Base-by-base conservation (phyloP, 805 yeast genomes). In the Saturnispora bothae region DNA sequence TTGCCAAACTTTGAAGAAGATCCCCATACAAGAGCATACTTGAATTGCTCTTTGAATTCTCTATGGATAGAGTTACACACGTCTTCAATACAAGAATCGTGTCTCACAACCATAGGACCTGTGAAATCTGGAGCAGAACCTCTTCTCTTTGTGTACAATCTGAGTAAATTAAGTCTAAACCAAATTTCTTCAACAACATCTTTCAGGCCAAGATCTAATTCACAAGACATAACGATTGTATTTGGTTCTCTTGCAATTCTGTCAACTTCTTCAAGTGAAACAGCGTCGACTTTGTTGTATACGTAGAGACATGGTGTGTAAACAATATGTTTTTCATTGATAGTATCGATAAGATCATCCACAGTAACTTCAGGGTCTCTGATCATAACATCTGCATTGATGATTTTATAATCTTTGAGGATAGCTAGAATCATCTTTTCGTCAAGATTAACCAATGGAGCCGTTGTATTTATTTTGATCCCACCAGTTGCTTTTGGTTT, bases 11-110 rank as follows among this genome's bases (percentile, higher is more conserved):
- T 92, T 5, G 96, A 82, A 33, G 94, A 79, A 1, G 88, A 76
- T 0, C 98, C 98, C 96, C 97, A 89, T 5, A 89, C 96, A 52
- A 86, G 61, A 1, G 97, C 97, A 56, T 88, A 86, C 57, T 86
- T 84, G 68, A 92, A 89, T 52, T 82, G 84, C 46, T 81, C 78
- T 53, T 86, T 88, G 68, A 89, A 82, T 51, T 88, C 96, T 49
- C 94, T 73, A 57, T 89, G 97, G 45, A 89, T 80, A 10, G 92
- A 71, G 54, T 89, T 88, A 64, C 98, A 89, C 21, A 89, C 84
- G 47, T 78, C 85, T 47, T 80, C 89, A 38, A 89, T 74, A 2
- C 92, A 68, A 5, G 94, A 79, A 39, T 77, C 71, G 40, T 68
- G 70, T 49, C 97, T 69, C 12, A 92, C 94, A 36, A 89, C 96